Conservation (phyloP, 345 rosid genomes). For the Populus pruinosa region DNA sequence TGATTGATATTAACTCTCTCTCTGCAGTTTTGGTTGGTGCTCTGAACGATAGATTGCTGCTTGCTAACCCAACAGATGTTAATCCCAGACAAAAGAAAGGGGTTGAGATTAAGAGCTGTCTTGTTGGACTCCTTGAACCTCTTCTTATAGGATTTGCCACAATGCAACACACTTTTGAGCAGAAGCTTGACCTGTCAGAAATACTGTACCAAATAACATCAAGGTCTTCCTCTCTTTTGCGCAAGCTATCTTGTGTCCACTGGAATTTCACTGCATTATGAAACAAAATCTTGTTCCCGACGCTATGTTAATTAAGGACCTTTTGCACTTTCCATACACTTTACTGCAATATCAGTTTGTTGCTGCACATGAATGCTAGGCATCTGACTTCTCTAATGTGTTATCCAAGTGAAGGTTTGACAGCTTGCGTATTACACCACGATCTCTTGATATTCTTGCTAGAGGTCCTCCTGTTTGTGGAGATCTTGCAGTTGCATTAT, state of each 20-base stretch:
- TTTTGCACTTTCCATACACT: conserved; percentile 9
- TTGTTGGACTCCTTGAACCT: conserved; percentile 95
- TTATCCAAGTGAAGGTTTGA: conserved; percentile 64
- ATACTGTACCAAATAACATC: conserved; percentile 90
- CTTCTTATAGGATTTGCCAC: conserved; percentile 98
- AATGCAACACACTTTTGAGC: conserved; percentile 92
- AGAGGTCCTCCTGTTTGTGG: conserved; percentile 92
- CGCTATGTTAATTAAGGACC: background rate
- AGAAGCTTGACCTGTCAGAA: conserved; percentile 88
- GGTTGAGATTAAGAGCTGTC: conserved; percentile 83
- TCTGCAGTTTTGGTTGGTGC: conserved; percentile 82
- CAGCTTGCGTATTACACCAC: conserved; percentile 89
- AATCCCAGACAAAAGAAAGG: conserved; percentile 87
- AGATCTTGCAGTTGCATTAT: conserved; percentile 93
- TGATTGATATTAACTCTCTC: conserved; percentile 19
- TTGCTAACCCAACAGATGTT: conserved; percentile 78
- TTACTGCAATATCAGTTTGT: conserved; percentile 5
- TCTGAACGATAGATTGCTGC: conserved; percentile 82
- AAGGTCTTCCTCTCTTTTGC: conserved; percentile 45
- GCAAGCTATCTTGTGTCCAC: background rate
- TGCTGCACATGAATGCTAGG: conserved; percentile 7
- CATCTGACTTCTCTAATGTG: conserved; percentile 23
- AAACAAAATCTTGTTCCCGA: background rate
- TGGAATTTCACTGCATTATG: background rate
- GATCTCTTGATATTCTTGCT: conserved; percentile 88